These are phyloP conservation scores for Dioscorea alata DNA, from an alignment of 106 monocot genomes.

Conservation along the genomic window DNA sequence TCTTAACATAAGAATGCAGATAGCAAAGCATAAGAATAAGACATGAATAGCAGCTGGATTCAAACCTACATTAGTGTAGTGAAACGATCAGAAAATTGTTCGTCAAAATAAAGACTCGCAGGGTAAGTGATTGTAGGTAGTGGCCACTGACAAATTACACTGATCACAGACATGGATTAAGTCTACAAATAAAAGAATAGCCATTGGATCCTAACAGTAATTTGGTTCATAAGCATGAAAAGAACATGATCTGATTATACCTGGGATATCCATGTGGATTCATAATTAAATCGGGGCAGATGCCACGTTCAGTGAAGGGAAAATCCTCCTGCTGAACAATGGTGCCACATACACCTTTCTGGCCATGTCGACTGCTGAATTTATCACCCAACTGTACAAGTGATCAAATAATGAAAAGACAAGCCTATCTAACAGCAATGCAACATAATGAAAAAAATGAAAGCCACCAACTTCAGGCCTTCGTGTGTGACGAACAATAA, in stretches of 20 bases:
- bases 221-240: neutral
- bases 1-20: too few species aligned
- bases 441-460: neutral
- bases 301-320: constrained; percentile 89
- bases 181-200: too few species aligned
- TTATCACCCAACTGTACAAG: constrained; percentile 78
- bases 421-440: neutral
- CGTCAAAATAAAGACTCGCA: too few species aligned
- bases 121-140: too few species aligned
- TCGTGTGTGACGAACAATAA: constrained; percentile 76
- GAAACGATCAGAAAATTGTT: too few species aligned
- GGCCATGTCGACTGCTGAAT: constrained; percentile 99
- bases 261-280: constrained; percentile 99
- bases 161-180: too few species aligned
- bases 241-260: constrained; percentile 17
- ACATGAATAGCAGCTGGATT: too few species aligned
- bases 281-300: constrained; percentile 99
- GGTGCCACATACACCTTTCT: constrained; percentile 94
- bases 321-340: constrained; percentile 98
- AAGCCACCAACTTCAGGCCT: constrained; percentile 70
- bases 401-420: neutral
- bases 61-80: too few species aligned
- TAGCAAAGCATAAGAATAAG: too few species aligned
- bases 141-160: too few species aligned
- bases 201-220: neutral